phyloP scores from a whole-genome alignment of 805 yeast genomes.

The Candida berthetii region DNA sequence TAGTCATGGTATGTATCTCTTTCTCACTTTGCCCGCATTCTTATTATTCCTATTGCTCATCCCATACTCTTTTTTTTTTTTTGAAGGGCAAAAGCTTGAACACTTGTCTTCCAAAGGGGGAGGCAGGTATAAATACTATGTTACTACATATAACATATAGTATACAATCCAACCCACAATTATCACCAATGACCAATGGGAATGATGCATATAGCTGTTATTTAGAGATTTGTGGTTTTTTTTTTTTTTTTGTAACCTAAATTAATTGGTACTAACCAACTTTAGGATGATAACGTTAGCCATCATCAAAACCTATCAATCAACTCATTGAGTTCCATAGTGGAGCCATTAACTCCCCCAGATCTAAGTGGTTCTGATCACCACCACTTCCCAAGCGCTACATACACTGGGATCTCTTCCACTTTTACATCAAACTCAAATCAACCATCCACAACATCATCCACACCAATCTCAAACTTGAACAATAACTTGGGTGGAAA shows the following conservation, averaged over 20 bases:
- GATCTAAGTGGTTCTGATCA: constrained; percentile 19
- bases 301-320: constrained; percentile 20
- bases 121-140: too few relatives aligned
- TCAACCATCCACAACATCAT: constrained; percentile 1
- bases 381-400: constrained; percentile 15
- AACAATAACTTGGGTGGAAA: constrained; percentile 17
- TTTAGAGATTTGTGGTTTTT: too few relatives aligned
- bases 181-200: too few relatives aligned
- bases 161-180: too few relatives aligned
- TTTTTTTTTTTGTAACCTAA: too few relatives aligned
- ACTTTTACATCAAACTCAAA: constrained; percentile 12
- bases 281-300: not conserved
- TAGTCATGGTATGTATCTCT: not conserved
- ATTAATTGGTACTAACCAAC: not conserved
- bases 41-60: too few relatives aligned
- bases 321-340: constrained; percentile 36
- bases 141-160: too few relatives aligned
- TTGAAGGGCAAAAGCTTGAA: too few relatives aligned
- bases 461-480: constrained; percentile 14
- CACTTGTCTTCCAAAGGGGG: too few relatives aligned
- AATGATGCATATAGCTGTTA: too few relatives aligned
- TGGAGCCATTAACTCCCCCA: constrained; percentile 51
- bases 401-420: constrained; percentile 23
- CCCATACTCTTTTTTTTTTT: too few relatives aligned
- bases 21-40: too few relatives aligned